Conservation (phyloP, 345 rosid species). For the Camelina laxa region DNA sequence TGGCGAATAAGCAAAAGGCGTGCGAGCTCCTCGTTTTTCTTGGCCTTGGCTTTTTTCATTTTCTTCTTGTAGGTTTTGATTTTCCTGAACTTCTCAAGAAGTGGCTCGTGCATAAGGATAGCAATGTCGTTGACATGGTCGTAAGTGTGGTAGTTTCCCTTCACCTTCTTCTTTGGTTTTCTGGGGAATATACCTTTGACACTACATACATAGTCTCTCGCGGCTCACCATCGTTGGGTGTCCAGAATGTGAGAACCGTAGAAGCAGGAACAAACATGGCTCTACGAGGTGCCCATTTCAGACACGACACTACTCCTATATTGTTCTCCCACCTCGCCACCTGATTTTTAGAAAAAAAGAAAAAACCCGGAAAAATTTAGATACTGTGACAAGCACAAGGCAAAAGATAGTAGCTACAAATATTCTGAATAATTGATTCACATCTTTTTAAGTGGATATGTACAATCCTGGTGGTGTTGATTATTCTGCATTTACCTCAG, state of each 20-base stretch:
- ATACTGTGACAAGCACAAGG: neutral
- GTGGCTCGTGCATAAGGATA: constrained; percentile 81
- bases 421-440: neutral
- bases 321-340: constrained; percentile 81
- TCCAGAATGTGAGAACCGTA: constrained; percentile 87
- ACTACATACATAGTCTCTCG: constrained; percentile 62
- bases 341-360: constrained; percentile 42
- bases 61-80: constrained; percentile 73
- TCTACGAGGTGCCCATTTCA: constrained; percentile 97
- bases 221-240: constrained; percentile 60
- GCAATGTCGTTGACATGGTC: constrained; percentile 90
- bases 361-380: neutral
- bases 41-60: constrained; percentile 77
- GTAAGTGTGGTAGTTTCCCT: constrained; percentile 92
- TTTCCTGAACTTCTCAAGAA: constrained; percentile 87
- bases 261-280: constrained; percentile 91
- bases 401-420: neutral
- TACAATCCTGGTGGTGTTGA: constrained; percentile 17
- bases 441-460: constrained; percentile 11
- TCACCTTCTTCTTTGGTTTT: constrained; percentile 92
- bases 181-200: constrained; percentile 88
- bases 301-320: constrained; percentile 77
- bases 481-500: constrained; percentile 61
- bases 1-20: constrained; percentile 63
- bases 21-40: constrained; percentile 78